Conservation (phyloP, 306 rosid genomes). For the Parietaria judaica region DNA sequence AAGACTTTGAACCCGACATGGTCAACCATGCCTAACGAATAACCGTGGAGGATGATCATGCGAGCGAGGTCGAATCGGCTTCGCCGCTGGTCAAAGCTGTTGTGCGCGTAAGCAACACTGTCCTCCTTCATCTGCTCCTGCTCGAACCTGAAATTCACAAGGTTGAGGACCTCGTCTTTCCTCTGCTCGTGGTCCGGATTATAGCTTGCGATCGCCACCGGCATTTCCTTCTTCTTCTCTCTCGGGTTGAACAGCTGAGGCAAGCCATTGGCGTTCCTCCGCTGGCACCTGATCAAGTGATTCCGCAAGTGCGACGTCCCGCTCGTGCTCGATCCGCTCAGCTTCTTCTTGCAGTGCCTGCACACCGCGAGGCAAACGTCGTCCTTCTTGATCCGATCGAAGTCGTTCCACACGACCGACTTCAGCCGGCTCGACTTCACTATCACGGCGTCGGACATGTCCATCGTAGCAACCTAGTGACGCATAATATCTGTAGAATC, state of each 20-base stretch:
- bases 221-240: slow-evolving; percentile 80
- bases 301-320: slow-evolving; percentile 99
- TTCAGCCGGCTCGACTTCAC: slow-evolving; percentile 87
- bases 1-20: slow-evolving; percentile 89
- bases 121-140: slow-evolving; percentile 79
- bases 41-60: slow-evolving; percentile 93
- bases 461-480: slow-evolving; percentile 58
- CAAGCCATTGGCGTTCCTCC: slow-evolving; percentile 63
- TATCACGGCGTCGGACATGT: slow-evolving; percentile 78
- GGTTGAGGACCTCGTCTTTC: slow-evolving; percentile 62
- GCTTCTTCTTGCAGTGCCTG: slow-evolving; percentile 93
- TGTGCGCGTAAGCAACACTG: slow-evolving; percentile 31
- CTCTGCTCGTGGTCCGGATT: slow-evolving; percentile 63
- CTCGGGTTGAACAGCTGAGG: slow-evolving; percentile 55
- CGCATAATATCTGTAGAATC: slow-evolving; percentile 25
- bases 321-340: slow-evolving; percentile 97
- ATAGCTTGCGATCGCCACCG: slow-evolving; percentile 55
- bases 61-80: slow-evolving; percentile 96
- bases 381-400: slow-evolving; percentile 89
- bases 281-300: slow-evolving; percentile 90
- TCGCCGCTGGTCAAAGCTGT: slow-evolving; percentile 77
- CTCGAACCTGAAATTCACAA: slow-evolving; percentile 82
- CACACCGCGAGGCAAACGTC: slow-evolving; percentile 88
- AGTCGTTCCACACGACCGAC: slow-evolving; percentile 97
- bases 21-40: slow-evolving; percentile 92